These are phyloP conservation scores for Yamagishiella unicocca DNA, from an alignment of 139 green algal species.

Conservation along the genomic window DNA sequence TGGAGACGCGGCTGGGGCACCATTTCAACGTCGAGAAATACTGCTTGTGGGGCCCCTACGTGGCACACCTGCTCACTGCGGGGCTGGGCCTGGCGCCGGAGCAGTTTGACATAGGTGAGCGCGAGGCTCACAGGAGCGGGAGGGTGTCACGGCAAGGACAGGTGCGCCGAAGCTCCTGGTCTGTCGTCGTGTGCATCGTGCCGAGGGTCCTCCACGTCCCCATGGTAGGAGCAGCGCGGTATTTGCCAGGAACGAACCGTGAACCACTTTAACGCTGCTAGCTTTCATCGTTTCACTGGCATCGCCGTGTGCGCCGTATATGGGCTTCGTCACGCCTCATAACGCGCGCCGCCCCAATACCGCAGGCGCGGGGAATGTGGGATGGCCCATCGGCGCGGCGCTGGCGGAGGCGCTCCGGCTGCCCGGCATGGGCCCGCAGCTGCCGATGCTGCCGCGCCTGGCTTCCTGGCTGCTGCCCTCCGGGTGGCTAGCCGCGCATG, in stretches of 20 bases:
- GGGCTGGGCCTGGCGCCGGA: conserved; percentile 71
- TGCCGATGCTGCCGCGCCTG: conserved; percentile 3
- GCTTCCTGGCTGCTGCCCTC: background rate
- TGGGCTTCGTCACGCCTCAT: too few species aligned
- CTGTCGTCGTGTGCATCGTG: too few species aligned
- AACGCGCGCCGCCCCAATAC: too few species aligned
- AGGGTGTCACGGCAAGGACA: too few species aligned
- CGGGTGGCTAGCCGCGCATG: background rate
- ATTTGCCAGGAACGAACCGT: too few species aligned
- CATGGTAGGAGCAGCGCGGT: too few species aligned
- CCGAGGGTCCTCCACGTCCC: too few species aligned
- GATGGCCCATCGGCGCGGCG: conserved; percentile 87
- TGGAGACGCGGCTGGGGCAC: conserved; percentile 40
- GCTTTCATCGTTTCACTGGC: too few species aligned
- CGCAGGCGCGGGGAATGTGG: conserved; percentile 64
- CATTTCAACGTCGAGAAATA: conserved; percentile 82
- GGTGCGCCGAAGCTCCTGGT: too few species aligned
- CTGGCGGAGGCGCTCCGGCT: conserved; percentile 74
- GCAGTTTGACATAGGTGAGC: conserved; percentile 68
- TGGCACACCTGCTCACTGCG: conserved; percentile 72
- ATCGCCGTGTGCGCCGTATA: too few species aligned
- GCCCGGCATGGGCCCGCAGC: conserved; percentile 47
- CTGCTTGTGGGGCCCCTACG: conserved; percentile 87
- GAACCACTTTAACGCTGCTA: too few species aligned
- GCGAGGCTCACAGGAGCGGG: too few species aligned